phyloP scores from a whole-genome alignment of 805 yeast species.

The Saturnispora zaruensis region DNA sequence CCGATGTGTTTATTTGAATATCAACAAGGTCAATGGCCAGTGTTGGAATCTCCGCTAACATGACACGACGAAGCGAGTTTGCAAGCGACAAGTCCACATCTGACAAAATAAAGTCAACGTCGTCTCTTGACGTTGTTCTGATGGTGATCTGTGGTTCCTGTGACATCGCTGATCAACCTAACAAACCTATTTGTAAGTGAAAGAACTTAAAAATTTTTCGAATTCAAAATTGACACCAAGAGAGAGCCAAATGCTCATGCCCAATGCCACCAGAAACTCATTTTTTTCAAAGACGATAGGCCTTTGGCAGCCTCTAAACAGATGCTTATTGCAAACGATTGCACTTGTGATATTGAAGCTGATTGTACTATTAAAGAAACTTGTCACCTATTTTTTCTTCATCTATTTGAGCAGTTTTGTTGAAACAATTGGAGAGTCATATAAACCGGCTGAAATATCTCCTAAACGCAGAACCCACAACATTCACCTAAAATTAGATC shows the following conservation, averaged over 20 bases:
- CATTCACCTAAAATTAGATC: too few species aligned
- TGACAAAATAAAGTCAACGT: conserved; percentile 80
- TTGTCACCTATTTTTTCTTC: too few species aligned
- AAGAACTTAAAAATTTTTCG: neutral
- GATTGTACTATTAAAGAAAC: too few species aligned
- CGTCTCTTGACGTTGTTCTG: conserved; percentile 75
- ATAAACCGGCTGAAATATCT: too few species aligned
- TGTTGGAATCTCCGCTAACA: conserved; percentile 96
- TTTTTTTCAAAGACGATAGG: neutral
- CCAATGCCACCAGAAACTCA: neutral
- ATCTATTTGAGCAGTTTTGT: too few species aligned
- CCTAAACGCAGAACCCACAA: too few species aligned
- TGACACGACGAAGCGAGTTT: conserved; percentile 81
- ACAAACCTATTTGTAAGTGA: neutral
- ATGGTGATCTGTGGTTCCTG: conserved; percentile 78
- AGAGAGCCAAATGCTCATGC: neutral
- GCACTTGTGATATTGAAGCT: too few species aligned
- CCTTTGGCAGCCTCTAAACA: too few species aligned
- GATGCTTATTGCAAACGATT: too few species aligned
- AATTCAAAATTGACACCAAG: neutral
- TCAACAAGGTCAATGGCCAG: conserved; percentile 94
- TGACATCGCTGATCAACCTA: conserved; percentile 9
- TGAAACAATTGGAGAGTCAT: too few species aligned
- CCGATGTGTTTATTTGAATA: conserved; percentile 86
- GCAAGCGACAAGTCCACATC: conserved; percentile 88